Percentiles rank a stretch among this genome's conserved stretches.
phyloP scores from a whole-genome alignment of 495 filamentous ascomycete species.

The Podospora pseudocomata region DNA sequence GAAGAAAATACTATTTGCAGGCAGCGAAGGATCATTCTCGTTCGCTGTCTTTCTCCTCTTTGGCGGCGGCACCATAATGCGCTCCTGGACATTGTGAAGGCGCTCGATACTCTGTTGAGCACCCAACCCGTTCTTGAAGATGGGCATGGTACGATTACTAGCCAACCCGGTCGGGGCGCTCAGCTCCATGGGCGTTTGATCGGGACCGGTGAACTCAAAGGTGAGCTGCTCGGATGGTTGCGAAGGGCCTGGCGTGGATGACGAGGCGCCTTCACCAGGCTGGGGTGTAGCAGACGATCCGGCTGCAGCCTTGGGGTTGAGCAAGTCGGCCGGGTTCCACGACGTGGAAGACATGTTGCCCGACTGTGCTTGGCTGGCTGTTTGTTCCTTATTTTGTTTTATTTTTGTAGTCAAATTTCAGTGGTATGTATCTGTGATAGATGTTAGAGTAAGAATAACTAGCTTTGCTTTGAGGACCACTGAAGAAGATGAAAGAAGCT shows the following conservation, averaged over 20 bases:
- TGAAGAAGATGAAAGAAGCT: background rate
- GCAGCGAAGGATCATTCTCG: slow-evolving; percentile 38
- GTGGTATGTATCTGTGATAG: background rate
- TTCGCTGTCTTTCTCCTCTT: slow-evolving; percentile 62
- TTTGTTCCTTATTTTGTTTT: background rate
- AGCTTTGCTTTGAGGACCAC: background rate
- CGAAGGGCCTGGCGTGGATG: slow-evolving; percentile 5
- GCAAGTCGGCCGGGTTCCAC: slow-evolving; percentile 27
- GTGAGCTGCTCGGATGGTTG: slow-evolving; percentile 18
- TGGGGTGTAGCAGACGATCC: slow-evolving; percentile 16
- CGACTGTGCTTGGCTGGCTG: background rate
- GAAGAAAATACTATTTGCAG: slow-evolving; percentile 39
- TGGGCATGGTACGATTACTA: slow-evolving; percentile 9
- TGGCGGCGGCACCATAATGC: slow-evolving; percentile 52
- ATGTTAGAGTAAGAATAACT: background rate
- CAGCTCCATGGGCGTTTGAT: slow-evolving; percentile 15
- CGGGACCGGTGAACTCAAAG: slow-evolving; percentile 46
- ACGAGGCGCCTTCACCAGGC: slow-evolving; percentile 13
- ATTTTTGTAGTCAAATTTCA: background rate
- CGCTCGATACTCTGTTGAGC: slow-evolving; percentile 58
- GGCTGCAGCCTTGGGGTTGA: slow-evolving; percentile 28
- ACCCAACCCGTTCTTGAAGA: slow-evolving; percentile 28
- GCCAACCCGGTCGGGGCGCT: slow-evolving; percentile 22
- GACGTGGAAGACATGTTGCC: slow-evolving; percentile 19
- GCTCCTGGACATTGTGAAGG: slow-evolving; percentile 66